These are phyloP conservation scores for Pseudocercospora macadamiae DNA, from an alignment of 2,329 filamentous ascomycete genomes.

Conservation along the genomic window DNA sequence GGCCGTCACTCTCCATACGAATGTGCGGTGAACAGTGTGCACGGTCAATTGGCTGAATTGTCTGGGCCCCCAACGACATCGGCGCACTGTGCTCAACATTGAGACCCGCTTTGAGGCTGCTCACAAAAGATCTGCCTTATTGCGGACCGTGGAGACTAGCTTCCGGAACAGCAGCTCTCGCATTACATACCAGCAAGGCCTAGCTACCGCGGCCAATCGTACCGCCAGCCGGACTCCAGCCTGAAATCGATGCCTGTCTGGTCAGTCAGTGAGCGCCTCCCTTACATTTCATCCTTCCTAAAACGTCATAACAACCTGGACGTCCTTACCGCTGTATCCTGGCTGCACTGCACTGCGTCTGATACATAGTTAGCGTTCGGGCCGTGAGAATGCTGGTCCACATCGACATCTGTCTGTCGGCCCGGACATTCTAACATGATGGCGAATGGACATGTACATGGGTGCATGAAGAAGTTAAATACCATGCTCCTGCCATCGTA, in stretches of 20 bases:
- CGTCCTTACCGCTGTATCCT: constrained; percentile 25
- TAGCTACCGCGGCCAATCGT: constrained; percentile 19
- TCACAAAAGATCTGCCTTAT: constrained; percentile 19
- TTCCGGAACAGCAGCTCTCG: constrained; percentile 18
- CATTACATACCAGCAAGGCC: constrained; percentile 19
- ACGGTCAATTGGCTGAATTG: constrained; percentile 11
- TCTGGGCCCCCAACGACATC: constrained; percentile 18
- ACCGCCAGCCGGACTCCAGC: constrained; percentile 13
- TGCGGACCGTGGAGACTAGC: constrained; percentile 20
- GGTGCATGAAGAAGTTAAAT: constrained; percentile 22
- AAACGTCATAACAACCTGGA: constrained; percentile 16
- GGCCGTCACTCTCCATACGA: constrained; percentile 7
- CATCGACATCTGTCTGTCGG: constrained; percentile 23
- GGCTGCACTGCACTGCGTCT: constrained; percentile 22
- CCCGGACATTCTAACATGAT: constrained; percentile 17
- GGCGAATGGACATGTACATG: constrained; percentile 16
- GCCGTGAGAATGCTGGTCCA: constrained; percentile 23
- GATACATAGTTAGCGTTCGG: constrained; percentile 29
- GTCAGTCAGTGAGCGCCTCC: constrained; percentile 26
- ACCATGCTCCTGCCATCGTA: constrained; percentile 12
- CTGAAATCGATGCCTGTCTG: constrained; percentile 14
- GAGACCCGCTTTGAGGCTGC: constrained; percentile 21
- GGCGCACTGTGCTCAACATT: constrained; percentile 11
- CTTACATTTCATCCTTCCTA: constrained; percentile 17
- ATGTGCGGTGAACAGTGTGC: constrained; percentile 26